Evolutionary conservation across 306 rosid genomes (phyloP), one percentile per base, ranked within the genome.

Genomic region (Medicago arabica): DNA sequence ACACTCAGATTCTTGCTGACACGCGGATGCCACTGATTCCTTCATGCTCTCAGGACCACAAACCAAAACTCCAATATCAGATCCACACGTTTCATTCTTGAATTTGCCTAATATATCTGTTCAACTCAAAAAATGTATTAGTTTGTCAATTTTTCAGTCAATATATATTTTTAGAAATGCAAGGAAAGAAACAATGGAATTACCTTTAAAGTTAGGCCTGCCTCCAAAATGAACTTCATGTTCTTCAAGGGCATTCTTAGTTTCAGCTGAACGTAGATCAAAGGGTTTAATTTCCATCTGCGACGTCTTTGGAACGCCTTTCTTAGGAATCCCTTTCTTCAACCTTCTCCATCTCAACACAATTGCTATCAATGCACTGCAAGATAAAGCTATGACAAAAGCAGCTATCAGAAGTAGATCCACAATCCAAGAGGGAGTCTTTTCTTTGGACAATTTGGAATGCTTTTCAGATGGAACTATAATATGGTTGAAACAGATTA

Each of bases 41-140:
- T 92, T 95, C 97, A 95, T 90, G 44, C 81, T 69, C 83, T 89
- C 93, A 1, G 96, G 96, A 70, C 99, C 99, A 64, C 96, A 82
- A 40, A 89, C 95, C 85, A 95, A 50, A 9, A 92, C 90, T 69
- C 97, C 97, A 62, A 85, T 57, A 64, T 84, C 75, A 2, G 88
- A 71, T 68, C 86, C 91, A 64, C 84, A 68, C 12, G 14, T 87
- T 76, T 84, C 97, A 34, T 69, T 82, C 39, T 65, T 41, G 74
- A 91, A 75, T 71, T 85, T 64, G 41, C 66, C 80, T 68, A 87
- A 84, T 61, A 92, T 85, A 81, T 91, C 90, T 92, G 90, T 71
- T 67, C 76, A 71, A 80, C 76, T 79, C 65, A 6, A 67, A 69
- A 17, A 49, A 49, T 15, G 7, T 5, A 8, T 9, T 3, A 41